phyloP scores from a whole-genome alignment of 768 basidiomycete species.

The Pleurotus ostreatus region DNA sequence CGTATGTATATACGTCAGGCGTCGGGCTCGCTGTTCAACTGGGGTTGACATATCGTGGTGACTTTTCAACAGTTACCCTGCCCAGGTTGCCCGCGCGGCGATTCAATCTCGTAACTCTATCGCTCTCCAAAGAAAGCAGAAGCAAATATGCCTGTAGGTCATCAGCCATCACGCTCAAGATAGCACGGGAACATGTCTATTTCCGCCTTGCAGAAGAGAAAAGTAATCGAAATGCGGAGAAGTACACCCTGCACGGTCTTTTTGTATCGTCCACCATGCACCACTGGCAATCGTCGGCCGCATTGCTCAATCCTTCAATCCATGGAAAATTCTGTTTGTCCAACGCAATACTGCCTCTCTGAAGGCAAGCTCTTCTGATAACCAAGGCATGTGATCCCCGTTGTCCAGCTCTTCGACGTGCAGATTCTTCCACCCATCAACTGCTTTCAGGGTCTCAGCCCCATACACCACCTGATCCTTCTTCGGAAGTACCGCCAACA shows the following conservation, averaged over 20 bases:
- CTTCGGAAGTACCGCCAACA: constrained; percentile 22
- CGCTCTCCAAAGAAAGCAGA: not conserved
- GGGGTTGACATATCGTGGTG: too few species aligned
- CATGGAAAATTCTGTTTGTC: not conserved
- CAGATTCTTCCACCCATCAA: constrained; percentile 21
- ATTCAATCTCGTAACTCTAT: not conserved
- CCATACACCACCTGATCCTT: constrained; percentile 21
- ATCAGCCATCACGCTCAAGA: too few species aligned
- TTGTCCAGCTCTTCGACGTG: constrained; percentile 19
- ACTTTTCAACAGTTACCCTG: too few species aligned
- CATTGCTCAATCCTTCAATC: too few species aligned
- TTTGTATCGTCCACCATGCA: too few species aligned
- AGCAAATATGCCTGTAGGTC: not conserved
- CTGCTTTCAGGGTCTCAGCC: constrained; percentile 17
- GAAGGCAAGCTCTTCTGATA: constrained; percentile 6
- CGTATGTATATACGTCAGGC: too few species aligned
- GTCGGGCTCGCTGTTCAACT: too few species aligned
- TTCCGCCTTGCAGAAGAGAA: not conserved
- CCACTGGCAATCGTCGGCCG: too few species aligned
- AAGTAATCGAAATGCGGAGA: too few species aligned
- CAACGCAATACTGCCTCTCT: not conserved
- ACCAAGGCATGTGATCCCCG: constrained; percentile 27
- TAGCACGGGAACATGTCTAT: not conserved
- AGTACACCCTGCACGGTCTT: too few species aligned
- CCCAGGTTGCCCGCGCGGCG: not conserved